Evolutionary conservation across 768 basidiomycete genomes (phyloP), one percentile per base, ranked within the genome.

Genomic region (Suillus fuscotomentosus): DNA sequence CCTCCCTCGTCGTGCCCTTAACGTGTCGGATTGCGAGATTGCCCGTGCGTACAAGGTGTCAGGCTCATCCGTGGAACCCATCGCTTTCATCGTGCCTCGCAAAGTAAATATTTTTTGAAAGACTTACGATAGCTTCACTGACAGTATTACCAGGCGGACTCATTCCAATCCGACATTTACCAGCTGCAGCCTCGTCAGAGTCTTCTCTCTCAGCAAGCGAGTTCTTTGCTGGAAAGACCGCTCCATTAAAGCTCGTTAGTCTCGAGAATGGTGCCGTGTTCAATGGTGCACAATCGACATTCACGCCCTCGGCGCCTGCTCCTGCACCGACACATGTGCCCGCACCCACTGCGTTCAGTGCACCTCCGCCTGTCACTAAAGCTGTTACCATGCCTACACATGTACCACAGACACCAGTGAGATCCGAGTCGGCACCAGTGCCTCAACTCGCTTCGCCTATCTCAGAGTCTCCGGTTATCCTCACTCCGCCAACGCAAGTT

Each of bases 81-180:
- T 99, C 70, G 88, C 89, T 0, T 99, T 98, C 78, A 93, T 97
- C 71, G 96, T 98, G 15, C 97, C 97, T 15, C 86, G 97, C 67
- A 97, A 91, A 78, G 94, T 92, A 67, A 60, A 84, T 74, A 20
- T 9, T n/a, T 34, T 5, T 39, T 39, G 39, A 34, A 63, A 53
- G 39, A 59, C 55, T 34, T n/a, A 15, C 17, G 17, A 27, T 59
- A 13, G 5, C 24, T 6, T 43, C 13, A 41, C 60, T 36, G 27
- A 67, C 43, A 45, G 36, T 24, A 20, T 22, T 34, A 5, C 43
- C 8, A 95, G 92, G 85, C 95, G 43, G 95, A 99, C 64, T 88
- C 89, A 5, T 99, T 98, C 92, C 97, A 99, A 77, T 89, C 94
- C 15, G 97, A 98, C 76, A 97, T 99, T 75, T 99, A 87, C 97